Evolutionary conservation across 306 rosid genomes (phyloP).

Genomic region (Vigna mungo): DNA sequence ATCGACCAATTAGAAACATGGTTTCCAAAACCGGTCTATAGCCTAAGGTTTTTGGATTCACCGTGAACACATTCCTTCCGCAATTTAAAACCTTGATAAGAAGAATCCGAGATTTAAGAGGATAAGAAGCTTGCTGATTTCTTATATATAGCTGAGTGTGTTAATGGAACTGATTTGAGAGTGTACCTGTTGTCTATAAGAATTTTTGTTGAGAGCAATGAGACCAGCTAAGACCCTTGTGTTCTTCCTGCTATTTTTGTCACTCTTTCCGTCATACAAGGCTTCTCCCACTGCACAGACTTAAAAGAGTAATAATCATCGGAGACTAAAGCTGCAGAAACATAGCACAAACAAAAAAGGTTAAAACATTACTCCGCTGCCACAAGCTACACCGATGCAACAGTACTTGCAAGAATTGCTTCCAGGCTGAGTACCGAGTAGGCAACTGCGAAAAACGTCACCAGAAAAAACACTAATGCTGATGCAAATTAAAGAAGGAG

Average conservation of each 20-base stretch:
- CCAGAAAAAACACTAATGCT: conserved; percentile 12
- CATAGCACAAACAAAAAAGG: conserved; percentile 23
- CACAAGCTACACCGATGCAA: conserved; percentile 59
- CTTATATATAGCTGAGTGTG: conserved; percentile 7
- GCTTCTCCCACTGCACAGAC: conserved; percentile 67
- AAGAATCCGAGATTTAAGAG: conserved; percentile 28
- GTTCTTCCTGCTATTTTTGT: conserved; percentile 48
- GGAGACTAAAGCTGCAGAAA: conserved; percentile 1
- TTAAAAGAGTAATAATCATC: conserved; percentile 35
- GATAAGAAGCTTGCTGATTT: conserved; percentile 44
- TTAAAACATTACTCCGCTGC: conserved; percentile 60
- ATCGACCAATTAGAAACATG: background rate
- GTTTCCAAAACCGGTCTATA: no score
- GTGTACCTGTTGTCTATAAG: conserved; percentile 48
- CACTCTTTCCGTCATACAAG: conserved; percentile 53
- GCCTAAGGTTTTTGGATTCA: background rate
- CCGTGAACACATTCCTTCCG: background rate
- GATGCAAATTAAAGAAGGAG: background rate
- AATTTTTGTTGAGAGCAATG: conserved; percentile 44
- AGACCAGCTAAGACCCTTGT: conserved; percentile 42
- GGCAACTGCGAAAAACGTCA: conserved; percentile 29
- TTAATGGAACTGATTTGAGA: conserved; percentile 39
- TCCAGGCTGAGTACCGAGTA: conserved; percentile 37
- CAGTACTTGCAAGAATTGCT: conserved; percentile 53
- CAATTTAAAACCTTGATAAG: background rate